phyloP scores from a whole-genome alignment of 192 early-diverging fungal species.

The Cladochytrium replicatum region DNA sequence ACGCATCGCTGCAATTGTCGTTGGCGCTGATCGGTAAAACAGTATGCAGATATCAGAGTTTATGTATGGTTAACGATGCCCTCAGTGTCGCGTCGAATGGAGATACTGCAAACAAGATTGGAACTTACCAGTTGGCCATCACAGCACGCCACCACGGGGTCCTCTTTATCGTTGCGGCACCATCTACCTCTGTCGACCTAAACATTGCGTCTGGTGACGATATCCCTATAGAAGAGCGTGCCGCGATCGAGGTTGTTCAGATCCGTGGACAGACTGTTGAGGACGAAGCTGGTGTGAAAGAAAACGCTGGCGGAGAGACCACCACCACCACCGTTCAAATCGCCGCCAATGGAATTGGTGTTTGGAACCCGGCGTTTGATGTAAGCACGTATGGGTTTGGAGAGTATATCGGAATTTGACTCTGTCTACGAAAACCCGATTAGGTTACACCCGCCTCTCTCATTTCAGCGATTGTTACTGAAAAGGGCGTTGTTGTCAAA shows the following conservation, averaged over 20 bases:
- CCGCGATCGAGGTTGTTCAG: slow-evolving; percentile 59
- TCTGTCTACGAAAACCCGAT: slow-evolving; percentile 9
- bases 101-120: slow-evolving; percentile 98
- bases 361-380: slow-evolving; percentile 99
- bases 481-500: slow-evolving; percentile 67
- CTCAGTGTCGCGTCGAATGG: slow-evolving; percentile 83
- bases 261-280: slow-evolving; percentile 46
- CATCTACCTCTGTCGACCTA: slow-evolving; percentile 84
- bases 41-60: background rate
- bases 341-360: slow-evolving; percentile 69
- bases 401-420: slow-evolving; percentile 1
- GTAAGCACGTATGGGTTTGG: slow-evolving; percentile 14
- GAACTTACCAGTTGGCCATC: slow-evolving; percentile 96
- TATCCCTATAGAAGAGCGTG: slow-evolving; percentile 80
- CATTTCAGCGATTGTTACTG: slow-evolving; percentile 86
- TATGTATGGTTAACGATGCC: background rate
- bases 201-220: slow-evolving; percentile 50
- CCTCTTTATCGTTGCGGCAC: slow-evolving; percentile 94
- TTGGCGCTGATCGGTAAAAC: slow-evolving; percentile 78
- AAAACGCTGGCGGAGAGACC: slow-evolving; percentile 20
- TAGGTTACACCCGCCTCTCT: slow-evolving; percentile 74
- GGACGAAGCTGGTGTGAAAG: slow-evolving; percentile 25
- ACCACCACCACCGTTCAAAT: slow-evolving; percentile 52
- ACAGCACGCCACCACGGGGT: slow-evolving; percentile 73
- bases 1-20: slow-evolving; percentile 72